Base-by-base conservation (phyloP, 495 filamentous ascomycete species). In the Aspergillus kassunensis region DNA sequence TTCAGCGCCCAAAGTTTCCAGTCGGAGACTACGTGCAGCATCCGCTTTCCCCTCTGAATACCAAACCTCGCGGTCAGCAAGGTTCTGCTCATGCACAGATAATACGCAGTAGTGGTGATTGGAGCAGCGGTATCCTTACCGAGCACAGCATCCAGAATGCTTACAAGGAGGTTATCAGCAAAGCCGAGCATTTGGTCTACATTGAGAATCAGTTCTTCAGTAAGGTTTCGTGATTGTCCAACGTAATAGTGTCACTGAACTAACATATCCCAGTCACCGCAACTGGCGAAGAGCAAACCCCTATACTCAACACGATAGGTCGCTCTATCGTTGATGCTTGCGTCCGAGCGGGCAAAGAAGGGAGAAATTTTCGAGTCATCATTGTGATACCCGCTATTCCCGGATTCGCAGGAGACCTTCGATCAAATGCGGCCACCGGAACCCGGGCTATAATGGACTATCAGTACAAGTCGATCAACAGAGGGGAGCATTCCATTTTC, bases 131-230 rank as follows among this genome's bases (percentile, higher is more conserved):
- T 1, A 92, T 97, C 55, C 61, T 96, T 10, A 82, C 80, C 2
- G 93, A 98, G 50, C 88, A 91, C 55, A 91, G 85, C 56, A 96
- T 98, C 39, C 90, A 95, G 53, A 96, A 89, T 59, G 92, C 93
- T 8, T 97, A 97, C 64, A 82, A 75, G 50, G 88, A 95, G 46
- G 69, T 90, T 20, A 98, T 97, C 55, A 71, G 82, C 21, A 87
- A 86, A 44, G 92, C 92, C 0, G 68, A 92, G 68, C 89, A 97
- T 63, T 96, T 85, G 62, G 86, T 97, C 40, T 97, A 97, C 69
- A 96, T 97, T 54, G 91, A 97, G 67, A 97, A 97, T 58, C 92
- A 97, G 57, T 96, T 97, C 75, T 97, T 97, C 78, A 93, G 70
- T 77, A 68, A 63, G 60, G 24, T 56, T 45, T 39, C 5, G 12